Evolutionary conservation across 768 basidiomycete species (phyloP).

Genomic region (Hirschioporus abietinus): DNA sequence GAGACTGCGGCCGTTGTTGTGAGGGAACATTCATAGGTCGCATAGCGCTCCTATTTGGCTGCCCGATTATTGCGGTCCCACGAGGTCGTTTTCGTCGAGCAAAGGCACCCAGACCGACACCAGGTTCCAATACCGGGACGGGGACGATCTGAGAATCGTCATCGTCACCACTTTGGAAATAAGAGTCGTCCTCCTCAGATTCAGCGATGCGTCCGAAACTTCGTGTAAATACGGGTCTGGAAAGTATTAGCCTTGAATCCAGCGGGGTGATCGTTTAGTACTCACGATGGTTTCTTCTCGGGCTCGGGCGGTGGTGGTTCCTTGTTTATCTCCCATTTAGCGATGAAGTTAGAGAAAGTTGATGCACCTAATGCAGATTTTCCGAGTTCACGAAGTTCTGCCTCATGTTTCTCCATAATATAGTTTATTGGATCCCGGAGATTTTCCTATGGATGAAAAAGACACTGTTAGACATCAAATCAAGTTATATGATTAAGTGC

Average conservation of each 20-base stretch:
- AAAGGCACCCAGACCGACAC: conserved; percentile 21
- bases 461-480: conserved; percentile 4
- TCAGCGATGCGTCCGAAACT: conserved; percentile 44
- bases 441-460: conserved; percentile 59
- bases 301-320: conserved; percentile 62
- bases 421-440: conserved; percentile 79
- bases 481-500: not conserved
- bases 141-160: conserved; percentile 45
- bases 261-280: conserved; percentile 7
- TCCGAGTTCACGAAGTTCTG: conserved; percentile 58
- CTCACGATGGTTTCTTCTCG: conserved; percentile 47
- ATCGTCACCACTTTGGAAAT: conserved; percentile 88
- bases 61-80: conserved; percentile 14
- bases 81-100: conserved; percentile 50
- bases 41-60: conserved; percentile 30
- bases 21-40: conserved; percentile 39
- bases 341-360: conserved; percentile 67
- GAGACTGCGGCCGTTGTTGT: conserved; percentile 34
- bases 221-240: conserved; percentile 19
- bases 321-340: conserved; percentile 89
- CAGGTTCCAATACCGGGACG: conserved; percentile 25
- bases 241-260: conserved; percentile 2
- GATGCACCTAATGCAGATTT: conserved; percentile 54
- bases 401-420: conserved; percentile 74
- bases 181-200: conserved; percentile 76